Evolutionary conservation across 1,139 yeast species (phyloP), one percentile per base, ranked within the genome.

Genomic region (Debaryomycetaceae sp.): DNA sequence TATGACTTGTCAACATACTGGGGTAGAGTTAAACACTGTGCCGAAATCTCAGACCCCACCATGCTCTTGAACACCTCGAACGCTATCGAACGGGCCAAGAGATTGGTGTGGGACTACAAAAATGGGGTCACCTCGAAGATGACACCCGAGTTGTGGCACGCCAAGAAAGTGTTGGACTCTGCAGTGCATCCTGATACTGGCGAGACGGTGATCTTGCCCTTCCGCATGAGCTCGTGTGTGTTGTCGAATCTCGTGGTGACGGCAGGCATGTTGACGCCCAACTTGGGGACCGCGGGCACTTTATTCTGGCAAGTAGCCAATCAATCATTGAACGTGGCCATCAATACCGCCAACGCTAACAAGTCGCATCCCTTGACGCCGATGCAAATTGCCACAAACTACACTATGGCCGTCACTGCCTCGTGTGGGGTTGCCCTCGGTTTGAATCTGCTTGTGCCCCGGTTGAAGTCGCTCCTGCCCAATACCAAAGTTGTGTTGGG

Each of bases 231-330:
- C 13, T 82, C 93, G 21, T 86, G 93, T 62, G 98, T 91, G 14
- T 66, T 91, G 36, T 85, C 96, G 10, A 91, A 91, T 57, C 64
- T 91, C 57, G 91, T 91, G 16, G 97, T 91, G 30, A 91, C 98
- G 9, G 89, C 85, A 3, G 98, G 98, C 44, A 91, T 91, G 98
- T 72, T 91, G 48, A 89, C 96, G 1, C 98, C 98, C 5, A 84
- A 84, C 39, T 58, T 91, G 51, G 94, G 95, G 10, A 80, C 91
- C 8, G 78, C 74, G 0, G 98, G 98, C 17, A 89, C 97, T 0
- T 56, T 88, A 18, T 88, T 91, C 58, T 91, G 98, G 98, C 98
- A 91, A 60, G 78, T 91, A 53, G 95, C 96, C 18, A 91, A 91
- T 61, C 99, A 91, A 61, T 83, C 95, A 21, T 71, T 91, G 43